Conservation (phyloP, 1,284 basidiomycete species). For the Moniliella sp. region DNA sequence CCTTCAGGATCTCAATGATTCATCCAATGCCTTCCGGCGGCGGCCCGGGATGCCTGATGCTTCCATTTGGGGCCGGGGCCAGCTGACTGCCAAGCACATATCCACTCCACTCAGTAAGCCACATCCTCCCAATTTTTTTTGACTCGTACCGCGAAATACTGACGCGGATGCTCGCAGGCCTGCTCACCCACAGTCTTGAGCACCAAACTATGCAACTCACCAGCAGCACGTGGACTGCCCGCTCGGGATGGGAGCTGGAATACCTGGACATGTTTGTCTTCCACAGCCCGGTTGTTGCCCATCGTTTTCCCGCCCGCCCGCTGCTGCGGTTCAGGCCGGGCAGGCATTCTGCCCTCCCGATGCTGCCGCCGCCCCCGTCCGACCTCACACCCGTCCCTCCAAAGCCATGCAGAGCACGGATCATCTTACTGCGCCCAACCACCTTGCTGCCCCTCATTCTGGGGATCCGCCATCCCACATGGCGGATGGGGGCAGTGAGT, state of each 20-base stretch:
- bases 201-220: slow-evolving; percentile 14
- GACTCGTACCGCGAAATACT: too few relatives aligned
- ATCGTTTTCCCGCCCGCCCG: slow-evolving; percentile 21
- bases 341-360: too few relatives aligned
- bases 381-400: too few relatives aligned
- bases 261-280: slow-evolving; percentile 28
- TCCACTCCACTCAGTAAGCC: slow-evolving; percentile 11
- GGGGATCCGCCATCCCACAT: too few relatives aligned
- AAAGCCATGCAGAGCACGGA: too few relatives aligned
- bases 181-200: too few relatives aligned
- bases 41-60: slow-evolving; percentile 18
- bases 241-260: slow-evolving; percentile 27
- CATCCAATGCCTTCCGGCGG: slow-evolving; percentile 13
- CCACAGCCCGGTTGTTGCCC: slow-evolving; percentile 11
- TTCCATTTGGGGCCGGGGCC: slow-evolving; percentile 10
- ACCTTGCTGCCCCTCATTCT: too few relatives aligned
- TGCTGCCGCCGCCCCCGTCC: too few relatives aligned
- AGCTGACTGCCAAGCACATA: slow-evolving; percentile 12
- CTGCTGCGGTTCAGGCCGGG: slow-evolving; percentile 7
- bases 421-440: too few relatives aligned
- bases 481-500: too few relatives aligned
- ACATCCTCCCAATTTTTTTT: too few relatives aligned
- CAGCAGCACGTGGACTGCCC: slow-evolving; percentile 9
- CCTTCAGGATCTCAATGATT: slow-evolving; percentile 10
- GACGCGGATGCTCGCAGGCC: too few relatives aligned